Evolutionary conservation across 1,139 yeast species (phyloP), one percentile per base, ranked within the genome.

Genomic region (Spencermartinsiella ligniputridi): DNA sequence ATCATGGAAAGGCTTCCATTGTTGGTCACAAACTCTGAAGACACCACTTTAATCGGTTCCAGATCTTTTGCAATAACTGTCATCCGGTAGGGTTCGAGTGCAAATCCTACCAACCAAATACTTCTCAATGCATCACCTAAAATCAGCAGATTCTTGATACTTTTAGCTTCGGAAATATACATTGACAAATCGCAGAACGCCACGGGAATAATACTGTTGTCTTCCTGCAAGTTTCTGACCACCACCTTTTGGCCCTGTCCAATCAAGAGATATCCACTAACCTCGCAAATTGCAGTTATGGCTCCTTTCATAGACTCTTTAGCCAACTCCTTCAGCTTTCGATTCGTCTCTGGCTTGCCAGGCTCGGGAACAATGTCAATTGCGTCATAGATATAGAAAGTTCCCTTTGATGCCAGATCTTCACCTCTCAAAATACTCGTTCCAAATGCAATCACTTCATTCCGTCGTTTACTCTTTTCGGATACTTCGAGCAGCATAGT

Each of bases 351-450:
- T 0, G 97, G 96, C 49, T 74, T 77, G 0, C 85, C 92, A 0
- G 94, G 94, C 57, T 89, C 96, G 0, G 97, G 96, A 49, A 88
- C 88, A 61, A 89, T 85, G 51, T 83, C 90, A 43, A 85, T 82
- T 35, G 87, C 73, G 52, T 89, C 96, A 54, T 70, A 81, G 1
- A 90, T 69, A 52, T 81, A 79, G 63, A 88, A 84, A 1, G 83
- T 72, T 0, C 98, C 98, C 56, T 81, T 79, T 1, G 95, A 78
- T 3, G 89, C 78, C 46, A 85, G 69, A 67, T 89, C 97, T 60
- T 92, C 98, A 52, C 85, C 81, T 47, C 95, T 74, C 48, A 81
- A 77, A 48, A 76, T 72, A 1, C 95, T 86, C 1, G 92, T 79
- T 1, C 97, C 98, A 19, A 84, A 70, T 1, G 88, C 83, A 18